Evolutionary conservation across 345 rosid genomes (phyloP), one percentile per base, ranked within the genome.

Genomic region (Rhodomyrtus tomentosa): DNA sequence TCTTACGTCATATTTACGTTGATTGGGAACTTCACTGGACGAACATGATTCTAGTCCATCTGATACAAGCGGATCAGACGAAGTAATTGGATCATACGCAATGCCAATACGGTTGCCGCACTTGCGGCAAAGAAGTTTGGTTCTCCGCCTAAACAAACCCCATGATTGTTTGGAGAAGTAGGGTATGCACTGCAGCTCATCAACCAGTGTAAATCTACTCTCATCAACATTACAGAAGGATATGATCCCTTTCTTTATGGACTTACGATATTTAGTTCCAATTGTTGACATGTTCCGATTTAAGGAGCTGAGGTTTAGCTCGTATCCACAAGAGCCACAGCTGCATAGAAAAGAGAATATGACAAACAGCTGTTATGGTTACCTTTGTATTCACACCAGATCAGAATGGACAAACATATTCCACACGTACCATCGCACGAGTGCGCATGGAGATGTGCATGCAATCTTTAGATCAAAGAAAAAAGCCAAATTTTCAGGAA

Each of bases 321-420:
- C 99, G 72, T 93, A 97, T 53, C 98, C 98, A 85, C 99, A 97
- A 58, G 92, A 87, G 80, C 99, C 99, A 80, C 99, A 97, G 86
- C 99, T 97, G 94, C 92, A 92, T 52, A n/a, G 88, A 36, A 49
- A 38, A 80, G 82, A 83, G 40, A 54, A 51, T 80, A 82, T 42
- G 15, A 62, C 40, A 62, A 68, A 68, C 45, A 36, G 45, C 45
- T 68, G 38, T 68, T 68, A 25, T 18, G 25, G 45, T 68, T 8
- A 18, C 12, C 79, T 68, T 68, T 25, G 45, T 36, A 68, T 36
- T 68, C 79, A 36, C 79, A 68, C 79, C 45, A 8, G 45, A 68
- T 68, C 79, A 68, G 79, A 68, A 68, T 68, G 79, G 21, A 36
- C 79, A 68, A 68, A 20, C 79, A 68, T 18, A 25, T 68, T 36